Evolutionary conservation across 2,329 filamentous ascomycete genomes (phyloP).

Genomic region (Pyrenophora teres): DNA sequence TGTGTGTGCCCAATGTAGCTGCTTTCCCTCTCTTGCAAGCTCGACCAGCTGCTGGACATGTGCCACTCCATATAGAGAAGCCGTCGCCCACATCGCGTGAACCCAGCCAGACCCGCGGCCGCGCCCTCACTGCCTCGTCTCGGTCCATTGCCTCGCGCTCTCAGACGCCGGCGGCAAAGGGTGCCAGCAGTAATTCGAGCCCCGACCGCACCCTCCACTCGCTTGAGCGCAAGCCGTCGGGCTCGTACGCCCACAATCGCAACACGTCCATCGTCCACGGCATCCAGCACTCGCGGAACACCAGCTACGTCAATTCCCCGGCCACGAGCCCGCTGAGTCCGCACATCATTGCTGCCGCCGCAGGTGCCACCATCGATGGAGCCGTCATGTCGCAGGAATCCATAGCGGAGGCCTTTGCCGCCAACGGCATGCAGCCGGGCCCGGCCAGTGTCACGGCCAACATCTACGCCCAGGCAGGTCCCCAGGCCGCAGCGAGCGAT

Average conservation of each 20-base stretch:
- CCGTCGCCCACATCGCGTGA: conserved; percentile 47
- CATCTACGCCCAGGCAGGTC: conserved; percentile 13
- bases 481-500: conserved; percentile 19
- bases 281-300: conserved; percentile 87
- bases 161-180: conserved; percentile 48
- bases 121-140: conserved; percentile 51
- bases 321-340: conserved; percentile 83
- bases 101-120: conserved; percentile 52
- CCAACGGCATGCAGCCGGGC: conserved; percentile 31
- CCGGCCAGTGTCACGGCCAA: conserved; percentile 11
- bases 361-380: conserved; percentile 45
- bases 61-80: conserved; percentile 46
- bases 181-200: conserved; percentile 43
- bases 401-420: conserved; percentile 44
- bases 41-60: conserved; percentile 45
- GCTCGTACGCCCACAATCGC: conserved; percentile 82
- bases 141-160: conserved; percentile 52
- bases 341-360: conserved; percentile 71
- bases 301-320: conserved; percentile 78
- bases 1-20: conserved; percentile 37
- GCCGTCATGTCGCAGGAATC: conserved; percentile 49
- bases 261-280: conserved; percentile 98
- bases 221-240: conserved; percentile 57
- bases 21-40: conserved; percentile 48
- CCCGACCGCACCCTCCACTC: conserved; percentile 42